These are phyloP conservation scores for Saitozyma sp. DNA, from an alignment of 768 basidiomycete species.

Conservation along the genomic window DNA sequence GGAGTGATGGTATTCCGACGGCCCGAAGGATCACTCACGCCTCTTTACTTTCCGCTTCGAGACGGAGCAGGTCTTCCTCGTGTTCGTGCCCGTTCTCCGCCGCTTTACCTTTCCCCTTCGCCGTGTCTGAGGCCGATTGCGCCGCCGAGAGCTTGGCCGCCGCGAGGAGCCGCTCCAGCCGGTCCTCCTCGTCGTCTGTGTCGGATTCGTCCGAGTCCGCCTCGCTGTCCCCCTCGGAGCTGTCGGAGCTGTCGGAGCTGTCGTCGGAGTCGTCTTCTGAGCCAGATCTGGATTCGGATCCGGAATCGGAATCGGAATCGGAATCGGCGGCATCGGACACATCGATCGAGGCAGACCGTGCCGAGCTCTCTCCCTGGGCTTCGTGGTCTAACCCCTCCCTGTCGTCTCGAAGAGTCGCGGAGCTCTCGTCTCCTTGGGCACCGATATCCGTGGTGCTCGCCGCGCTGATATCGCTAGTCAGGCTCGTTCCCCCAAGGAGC, in stretches of 20 bases:
- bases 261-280: conserved; percentile 14
- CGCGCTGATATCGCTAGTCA: too few relatives aligned
- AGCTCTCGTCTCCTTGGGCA: too few relatives aligned
- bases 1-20: background rate
- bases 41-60: conserved; percentile 30
- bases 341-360: too few relatives aligned
- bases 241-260: background rate
- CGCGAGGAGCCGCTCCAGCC: conserved; percentile 14
- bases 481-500: too few relatives aligned
- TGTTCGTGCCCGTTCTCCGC: conserved; percentile 2
- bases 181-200: conserved; percentile 22
- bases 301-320: conserved; percentile 20
- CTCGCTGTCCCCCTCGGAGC: conserved; percentile 3
- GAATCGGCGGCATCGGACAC: conserved; percentile 9
- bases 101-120: background rate
- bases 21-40: conserved; percentile 20
- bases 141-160: conserved; percentile 13
- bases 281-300: conserved; percentile 8
- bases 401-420: too few relatives aligned
- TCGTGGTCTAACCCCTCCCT: too few relatives aligned
- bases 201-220: background rate
- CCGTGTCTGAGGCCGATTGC: conserved; percentile 1
- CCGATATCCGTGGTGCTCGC: too few relatives aligned
- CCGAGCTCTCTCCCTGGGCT: too few relatives aligned
- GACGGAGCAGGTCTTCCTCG: conserved; percentile 18